Evolutionary conservation across 371 early-diverging fungal species (phyloP).

Genomic region (Syncephalastrum monosporum): DNA sequence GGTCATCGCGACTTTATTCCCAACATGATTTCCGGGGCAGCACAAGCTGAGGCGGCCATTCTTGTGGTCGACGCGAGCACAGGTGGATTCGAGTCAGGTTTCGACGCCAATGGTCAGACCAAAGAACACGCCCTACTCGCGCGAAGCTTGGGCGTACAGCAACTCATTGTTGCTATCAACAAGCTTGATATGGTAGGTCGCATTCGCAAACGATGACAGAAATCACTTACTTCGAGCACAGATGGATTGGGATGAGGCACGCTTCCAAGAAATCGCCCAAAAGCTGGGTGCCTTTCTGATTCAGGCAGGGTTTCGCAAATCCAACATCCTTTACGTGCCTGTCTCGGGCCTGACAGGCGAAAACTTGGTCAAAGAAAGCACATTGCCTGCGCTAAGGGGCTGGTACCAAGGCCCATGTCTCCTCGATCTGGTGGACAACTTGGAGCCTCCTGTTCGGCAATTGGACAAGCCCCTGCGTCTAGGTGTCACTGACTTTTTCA

Average conservation of each 20-base stretch:
- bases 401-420: slow-evolving; percentile 78
- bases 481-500: slow-evolving; percentile 83
- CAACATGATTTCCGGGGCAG: slow-evolving; percentile 99
- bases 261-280: slow-evolving; percentile 72
- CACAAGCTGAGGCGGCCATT: slow-evolving; percentile 96
- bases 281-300: slow-evolving; percentile 69
- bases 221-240: slow-evolving; percentile 7
- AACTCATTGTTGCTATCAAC: slow-evolving; percentile 90
- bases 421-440: slow-evolving; percentile 59
- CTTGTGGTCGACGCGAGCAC: slow-evolving; percentile 91
- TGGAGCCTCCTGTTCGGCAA: slow-evolving; percentile 66
- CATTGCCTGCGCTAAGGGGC: slow-evolving; percentile 22
- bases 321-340: slow-evolving; percentile 77
- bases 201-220: background rate
- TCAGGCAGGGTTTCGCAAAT: slow-evolving; percentile 74
- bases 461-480: slow-evolving; percentile 83
- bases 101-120: slow-evolving; percentile 96
- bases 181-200: slow-evolving; percentile 78
- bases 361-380: slow-evolving; percentile 64
- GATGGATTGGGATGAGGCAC: slow-evolving; percentile 74
- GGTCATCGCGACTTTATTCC: slow-evolving; percentile 99
- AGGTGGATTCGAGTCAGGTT: slow-evolving; percentile 98
- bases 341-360: slow-evolving; percentile 88
- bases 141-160: slow-evolving; percentile 84
- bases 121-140: slow-evolving; percentile 94